A percentile compares a stretch with the other conserved stretches of the same genome.
Evolutionary conservation across 2,329 filamentous ascomycete genomes (phyloP).

Genomic region (Cordyceps militaris): DNA sequence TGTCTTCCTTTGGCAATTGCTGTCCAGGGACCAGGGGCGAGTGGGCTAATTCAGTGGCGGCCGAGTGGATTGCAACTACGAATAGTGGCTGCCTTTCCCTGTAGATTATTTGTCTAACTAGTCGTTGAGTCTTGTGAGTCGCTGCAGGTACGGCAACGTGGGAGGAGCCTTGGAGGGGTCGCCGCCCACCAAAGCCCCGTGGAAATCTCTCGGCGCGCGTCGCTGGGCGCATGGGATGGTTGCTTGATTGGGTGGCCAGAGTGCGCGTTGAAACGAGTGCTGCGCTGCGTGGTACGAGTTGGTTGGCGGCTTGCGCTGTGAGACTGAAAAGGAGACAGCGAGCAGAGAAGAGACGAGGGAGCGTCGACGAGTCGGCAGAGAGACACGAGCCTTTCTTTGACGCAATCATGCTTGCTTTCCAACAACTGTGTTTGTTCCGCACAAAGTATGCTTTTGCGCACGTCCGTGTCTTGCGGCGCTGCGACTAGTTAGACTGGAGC

Average conservation of each 20-base stretch:
- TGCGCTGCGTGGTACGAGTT: neutral
- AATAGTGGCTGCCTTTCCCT: neutral
- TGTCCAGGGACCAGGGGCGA: too few species aligned
- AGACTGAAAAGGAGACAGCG: too few species aligned
- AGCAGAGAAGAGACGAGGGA: too few species aligned
- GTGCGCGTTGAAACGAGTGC: neutral
- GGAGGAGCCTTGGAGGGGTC: neutral
- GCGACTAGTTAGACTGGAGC: too few species aligned
- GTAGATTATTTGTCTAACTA: too few species aligned
- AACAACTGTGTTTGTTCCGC: too few species aligned
- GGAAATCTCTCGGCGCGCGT: neutral
- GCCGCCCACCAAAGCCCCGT: neutral
- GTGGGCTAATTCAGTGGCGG: neutral
- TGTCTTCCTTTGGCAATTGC: too few species aligned
- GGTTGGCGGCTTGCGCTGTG: neutral
- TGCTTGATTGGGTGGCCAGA: neutral
- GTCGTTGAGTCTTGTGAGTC: too few species aligned
- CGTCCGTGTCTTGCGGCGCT: neutral
- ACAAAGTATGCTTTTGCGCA: neutral
- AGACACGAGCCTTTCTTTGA: too few species aligned
- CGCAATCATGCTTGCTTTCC: too few species aligned
- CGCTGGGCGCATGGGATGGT: neutral
- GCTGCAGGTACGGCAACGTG: neutral
- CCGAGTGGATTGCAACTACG: neutral
- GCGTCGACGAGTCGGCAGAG: neutral